Base-by-base conservation (phyloP, 192 early-diverging fungal genomes). In the Gaertneriomyces sp. region DNA sequence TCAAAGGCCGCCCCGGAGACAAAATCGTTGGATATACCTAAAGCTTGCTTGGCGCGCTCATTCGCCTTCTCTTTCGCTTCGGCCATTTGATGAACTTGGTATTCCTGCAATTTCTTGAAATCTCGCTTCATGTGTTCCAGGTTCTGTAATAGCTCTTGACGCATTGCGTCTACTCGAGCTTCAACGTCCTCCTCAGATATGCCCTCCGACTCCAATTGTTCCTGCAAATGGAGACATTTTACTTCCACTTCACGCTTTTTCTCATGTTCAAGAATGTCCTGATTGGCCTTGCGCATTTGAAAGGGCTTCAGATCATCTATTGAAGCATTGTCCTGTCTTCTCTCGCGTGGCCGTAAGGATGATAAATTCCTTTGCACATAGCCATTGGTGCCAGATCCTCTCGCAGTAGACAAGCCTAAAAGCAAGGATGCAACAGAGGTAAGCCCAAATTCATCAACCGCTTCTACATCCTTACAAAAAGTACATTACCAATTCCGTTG, bases 361-460 rank as follows among this genome's bases (percentile, higher is more conserved):
- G 94, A 92, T 53, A 90, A 75, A 77, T 94, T 98, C 40, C 91
- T 88, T 46, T 93, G 90, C 6, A 98, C 90, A 74, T 94, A 94
- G 56, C 96, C 96, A 70, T 97, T 98, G 7, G 96, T 98, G 42
- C 96, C 96, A 7, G 74, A 72, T 7, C 81, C 81, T 41, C 81
- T 66, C 17, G 78, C 74, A 1, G 81, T 83, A 8, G 67, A 38
- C 11, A 83, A 73, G 12, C 81, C 81, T 66, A 9, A 0, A 14
- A 16, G 16, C 0, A 39, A 3, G 38, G 14, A 38, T 8, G 17
- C 14, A 56, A 8, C 12, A 56, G 12, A 16, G 11, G 54, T 56
- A 8, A 39, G 4, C 16, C 20, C 17, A 14, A 33, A 14, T 25
- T 16, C 54, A 9, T 16, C 33, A 38, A 2, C 25, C 25, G 1